These are phyloP conservation scores for Arabis hirsuta DNA, from an alignment of 345 rosid species.

Conservation along the genomic window DNA sequence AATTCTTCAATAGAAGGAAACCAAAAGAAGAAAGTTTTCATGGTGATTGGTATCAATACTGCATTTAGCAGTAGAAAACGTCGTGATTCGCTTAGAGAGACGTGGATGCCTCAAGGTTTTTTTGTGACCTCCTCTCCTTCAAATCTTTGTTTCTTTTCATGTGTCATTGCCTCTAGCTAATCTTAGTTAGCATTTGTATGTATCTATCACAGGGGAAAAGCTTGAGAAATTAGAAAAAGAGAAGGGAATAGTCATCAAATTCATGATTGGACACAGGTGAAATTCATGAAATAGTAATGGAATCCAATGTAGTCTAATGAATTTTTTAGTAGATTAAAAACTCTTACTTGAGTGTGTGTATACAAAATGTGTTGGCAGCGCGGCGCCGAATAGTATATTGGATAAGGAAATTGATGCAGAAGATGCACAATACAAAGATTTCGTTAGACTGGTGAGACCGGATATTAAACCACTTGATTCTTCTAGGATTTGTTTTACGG, in stretches of 20 bases:
- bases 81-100: conserved; percentile 90
- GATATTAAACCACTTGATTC: neutral
- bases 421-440: conserved; percentile 91
- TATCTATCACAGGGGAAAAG: conserved; percentile 60
- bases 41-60: conserved; percentile 95
- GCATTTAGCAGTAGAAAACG: conserved; percentile 97
- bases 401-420: conserved; percentile 96
- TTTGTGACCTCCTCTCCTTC: conserved; percentile 12
- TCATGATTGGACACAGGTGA: conserved; percentile 98
- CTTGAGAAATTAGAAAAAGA: conserved; percentile 81
- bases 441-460: conserved; percentile 79
- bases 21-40: conserved; percentile 63
- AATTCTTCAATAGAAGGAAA: conserved; percentile 40
- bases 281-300: neutral
- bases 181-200: conserved; percentile 10
- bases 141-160: conserved; percentile 11
- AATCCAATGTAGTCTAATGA: conserved; percentile 6
- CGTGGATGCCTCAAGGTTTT: conserved; percentile 99
- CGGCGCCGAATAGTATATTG: conserved; percentile 73
- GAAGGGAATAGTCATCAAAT: conserved; percentile 84
- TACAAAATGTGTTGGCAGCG: conserved; percentile 54
- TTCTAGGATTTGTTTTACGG: neutral
- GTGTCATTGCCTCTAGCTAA: conserved; percentile 20
- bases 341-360: conserved; percentile 32
- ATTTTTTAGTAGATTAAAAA: neutral